Percentiles rank a stretch among this genome's conserved stretches.
These are phyloP conservation scores for Fusarium sp. DNA, from an alignment of 2,329 filamentous ascomycete genomes.

Conservation along the genomic window DNA sequence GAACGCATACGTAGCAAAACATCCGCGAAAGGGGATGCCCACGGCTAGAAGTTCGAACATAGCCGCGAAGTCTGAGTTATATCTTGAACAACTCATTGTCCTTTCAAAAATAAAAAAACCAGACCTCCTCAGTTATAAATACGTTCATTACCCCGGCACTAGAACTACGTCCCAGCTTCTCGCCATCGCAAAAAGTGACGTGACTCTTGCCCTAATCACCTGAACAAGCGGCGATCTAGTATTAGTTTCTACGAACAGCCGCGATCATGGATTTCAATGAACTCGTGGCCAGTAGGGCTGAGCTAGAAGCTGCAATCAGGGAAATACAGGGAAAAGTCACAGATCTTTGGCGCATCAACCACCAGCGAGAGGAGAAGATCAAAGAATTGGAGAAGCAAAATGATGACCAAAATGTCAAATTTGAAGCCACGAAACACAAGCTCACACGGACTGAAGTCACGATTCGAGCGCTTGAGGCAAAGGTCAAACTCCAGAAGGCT, in stretches of 20 bases:
- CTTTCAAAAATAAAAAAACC: fast-evolving
- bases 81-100: not conserved
- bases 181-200: not conserved
- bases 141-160: not conserved
- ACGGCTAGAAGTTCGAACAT: not conserved
- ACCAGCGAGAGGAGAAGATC: not conserved
- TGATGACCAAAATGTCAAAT: too few species aligned
- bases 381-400: not conserved
- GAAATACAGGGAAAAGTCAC: not conserved
- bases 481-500: not conserved
- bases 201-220: too few species aligned
- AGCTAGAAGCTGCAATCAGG: not conserved
- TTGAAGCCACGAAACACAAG: too few species aligned
- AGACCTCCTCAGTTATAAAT: not conserved
- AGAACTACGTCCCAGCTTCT: not conserved
- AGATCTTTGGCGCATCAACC: not conserved
- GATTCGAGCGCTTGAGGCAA: not conserved
- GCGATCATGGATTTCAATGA: not conserved
- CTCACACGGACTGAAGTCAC: fast-evolving
- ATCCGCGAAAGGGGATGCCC: not conserved
- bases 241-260: too few species aligned
- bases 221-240: too few species aligned
- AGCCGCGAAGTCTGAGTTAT: fast-evolving
- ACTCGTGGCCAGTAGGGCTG: too few species aligned
- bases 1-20: fast-evolving